A percentile compares a stretch with the other conserved stretches of the same genome.
These are phyloP conservation scores for Rutidosis leptorrhynchoides DNA, from an alignment of 129 eudicot species.

Conservation along the genomic window DNA sequence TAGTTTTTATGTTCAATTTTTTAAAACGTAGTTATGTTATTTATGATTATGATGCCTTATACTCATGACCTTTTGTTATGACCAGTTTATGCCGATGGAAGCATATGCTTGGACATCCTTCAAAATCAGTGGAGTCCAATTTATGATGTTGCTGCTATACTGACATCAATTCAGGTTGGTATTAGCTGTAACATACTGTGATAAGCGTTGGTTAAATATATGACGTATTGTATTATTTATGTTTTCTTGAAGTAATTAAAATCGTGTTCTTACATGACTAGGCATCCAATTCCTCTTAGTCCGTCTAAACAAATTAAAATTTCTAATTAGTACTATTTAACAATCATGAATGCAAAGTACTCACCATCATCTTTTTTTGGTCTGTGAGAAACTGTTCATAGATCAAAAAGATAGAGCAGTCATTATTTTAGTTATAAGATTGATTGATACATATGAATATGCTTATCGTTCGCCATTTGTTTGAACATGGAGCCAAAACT, in stretches of 20 bases:
- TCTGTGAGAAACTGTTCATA: neutral
- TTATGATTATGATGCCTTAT: slow-evolving; percentile 11
- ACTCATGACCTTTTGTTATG: slow-evolving; percentile 10
- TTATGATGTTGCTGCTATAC: slow-evolving; percentile 89
- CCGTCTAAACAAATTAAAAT: neutral
- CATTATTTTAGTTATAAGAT: too few relatives aligned
- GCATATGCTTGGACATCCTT: slow-evolving; percentile 84
- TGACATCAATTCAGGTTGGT: slow-evolving; percentile 80
- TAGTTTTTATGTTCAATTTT: slow-evolving; percentile 2
- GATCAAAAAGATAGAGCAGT: neutral
- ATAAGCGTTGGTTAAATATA: neutral
- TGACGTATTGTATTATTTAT: neutral
- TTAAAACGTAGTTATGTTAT: neutral
- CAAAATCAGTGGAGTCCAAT: slow-evolving; percentile 97
- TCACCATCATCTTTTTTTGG: neutral
- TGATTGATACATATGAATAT: neutral
- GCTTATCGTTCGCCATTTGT: too few relatives aligned
- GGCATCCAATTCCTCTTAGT: neutral
- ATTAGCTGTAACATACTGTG: slow-evolving; percentile 7
- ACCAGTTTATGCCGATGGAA: slow-evolving; percentile 81
- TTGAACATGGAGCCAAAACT: neutral
- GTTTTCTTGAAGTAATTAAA: slow-evolving; percentile 4
- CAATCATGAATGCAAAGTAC: neutral
- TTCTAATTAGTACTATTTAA: neutral
- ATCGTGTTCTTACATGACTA: slow-evolving; percentile 6